Percentiles rank a stretch among this genome's conserved stretches.
Conservation (phyloP, 1,284 basidiomycete species). For the Albatrellus sp. region DNA sequence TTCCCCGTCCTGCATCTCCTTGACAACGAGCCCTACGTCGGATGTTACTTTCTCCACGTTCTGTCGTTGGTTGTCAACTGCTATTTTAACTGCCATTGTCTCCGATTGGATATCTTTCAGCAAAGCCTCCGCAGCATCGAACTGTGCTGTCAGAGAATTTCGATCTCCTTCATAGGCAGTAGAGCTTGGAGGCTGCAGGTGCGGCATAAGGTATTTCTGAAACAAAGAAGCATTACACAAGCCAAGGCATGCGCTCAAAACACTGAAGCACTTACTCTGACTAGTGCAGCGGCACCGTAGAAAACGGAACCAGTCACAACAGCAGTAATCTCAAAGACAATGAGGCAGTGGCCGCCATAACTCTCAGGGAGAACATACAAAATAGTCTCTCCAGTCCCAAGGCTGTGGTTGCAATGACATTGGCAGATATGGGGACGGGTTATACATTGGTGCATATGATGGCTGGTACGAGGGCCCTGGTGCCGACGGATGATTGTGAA, state of each 20-base stretch:
- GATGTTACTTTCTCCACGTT: constrained; percentile 68
- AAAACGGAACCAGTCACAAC: constrained; percentile 83
- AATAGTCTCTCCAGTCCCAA: constrained; percentile 93
- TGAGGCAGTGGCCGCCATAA: not conserved
- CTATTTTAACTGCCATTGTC: constrained; percentile 59
- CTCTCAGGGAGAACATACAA: constrained; percentile 44
- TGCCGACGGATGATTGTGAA: constrained; percentile 16
- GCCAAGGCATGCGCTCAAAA: not conserved
- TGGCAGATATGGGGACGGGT: constrained; percentile 26
- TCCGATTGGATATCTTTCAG: constrained; percentile 76
- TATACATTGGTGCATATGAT: constrained; percentile 28
- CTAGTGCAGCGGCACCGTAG: constrained; percentile 82
- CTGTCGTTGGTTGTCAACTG: constrained; percentile 75
- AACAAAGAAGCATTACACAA: constrained; percentile 2
- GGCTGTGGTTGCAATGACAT: constrained; percentile 31
- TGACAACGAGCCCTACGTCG: constrained; percentile 72
- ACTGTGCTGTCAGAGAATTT: constrained; percentile 78
- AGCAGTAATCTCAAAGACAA: constrained; percentile 72
- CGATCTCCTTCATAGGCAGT: constrained; percentile 87
- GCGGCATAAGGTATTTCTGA: constrained; percentile 87
- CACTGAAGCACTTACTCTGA: constrained; percentile 43
- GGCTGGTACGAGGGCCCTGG: constrained; percentile 21
- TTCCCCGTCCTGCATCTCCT: constrained; percentile 71
- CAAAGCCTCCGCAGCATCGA: constrained; percentile 82
- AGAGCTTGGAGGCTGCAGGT: constrained; percentile 80